Evolutionary conservation across 257 asterid species (phyloP).

Genomic region (Ilex aquifolium): DNA sequence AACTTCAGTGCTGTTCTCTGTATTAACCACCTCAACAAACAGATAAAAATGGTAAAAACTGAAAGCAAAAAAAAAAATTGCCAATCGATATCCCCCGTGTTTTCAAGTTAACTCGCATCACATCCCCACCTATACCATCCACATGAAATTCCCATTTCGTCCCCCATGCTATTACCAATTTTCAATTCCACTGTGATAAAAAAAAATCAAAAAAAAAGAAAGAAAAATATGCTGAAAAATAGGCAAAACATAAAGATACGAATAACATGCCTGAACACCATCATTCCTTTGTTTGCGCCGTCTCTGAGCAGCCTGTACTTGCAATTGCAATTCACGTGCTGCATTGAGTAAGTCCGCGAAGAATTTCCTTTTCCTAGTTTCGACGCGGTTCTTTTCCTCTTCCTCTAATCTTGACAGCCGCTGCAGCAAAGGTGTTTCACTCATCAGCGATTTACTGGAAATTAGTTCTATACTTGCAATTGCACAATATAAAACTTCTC

Average conservation of each 20-base stretch:
- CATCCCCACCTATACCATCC: no score
- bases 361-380: constrained; percentile 79
- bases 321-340: constrained; percentile 90
- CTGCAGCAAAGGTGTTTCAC: constrained; percentile 39
- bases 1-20: not conserved
- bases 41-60: not conserved
- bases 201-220: not conserved
- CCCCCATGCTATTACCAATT: not conserved
- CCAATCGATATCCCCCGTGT: no score
- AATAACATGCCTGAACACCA: constrained; percentile 75
- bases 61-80: no score
- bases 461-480: not conserved
- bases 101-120: no score
- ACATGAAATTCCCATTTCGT: not conserved
- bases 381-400: constrained; percentile 79
- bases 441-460: constrained; percentile 13
- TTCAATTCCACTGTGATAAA: not conserved
- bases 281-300: constrained; percentile 93
- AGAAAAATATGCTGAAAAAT: not conserved
- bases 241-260: constrained; percentile 5
- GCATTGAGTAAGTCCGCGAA: constrained; percentile 85
- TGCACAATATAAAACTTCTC: no score
- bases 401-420: constrained; percentile 87
- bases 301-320: constrained; percentile 85
- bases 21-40: not conserved